Evolutionary conservation across 1,284 basidiomycete genomes (phyloP), one percentile per base, ranked within the genome.

Genomic region (Leucocoprinus gongylophorus): DNA sequence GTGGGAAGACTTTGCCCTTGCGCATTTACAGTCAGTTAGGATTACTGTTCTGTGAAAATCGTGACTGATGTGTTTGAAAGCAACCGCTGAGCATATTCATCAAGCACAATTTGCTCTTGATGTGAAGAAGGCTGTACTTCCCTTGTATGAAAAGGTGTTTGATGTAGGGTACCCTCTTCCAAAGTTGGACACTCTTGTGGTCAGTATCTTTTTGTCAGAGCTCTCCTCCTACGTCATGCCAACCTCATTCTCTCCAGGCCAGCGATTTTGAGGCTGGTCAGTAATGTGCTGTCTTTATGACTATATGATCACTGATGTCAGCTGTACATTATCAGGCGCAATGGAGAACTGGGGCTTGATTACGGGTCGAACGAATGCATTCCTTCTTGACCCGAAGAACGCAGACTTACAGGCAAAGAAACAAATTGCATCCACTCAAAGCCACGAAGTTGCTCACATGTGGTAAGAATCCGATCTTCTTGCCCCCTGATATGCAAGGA

Each of bases 341-440:
- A 95, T 95, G 93, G 93, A 97, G 72, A 97, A 97, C 67, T 94
- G 91, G 87, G 92, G 94, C 53, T 72, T 97, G 54, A 97, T 97
- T 64, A 97, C 90, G 8, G 94, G 93, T 23, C 79, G 94, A 46
- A 94, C 91, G 2, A 83, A 76, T 39, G 85, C 85, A 2, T 90
- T 92, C 67, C 73, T 97, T 43, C 78, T 92, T 61, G 91, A 98
- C 65, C 82, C 83, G 9, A 75, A 86, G 59, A 88, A 82, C 59
- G 80, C 80, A 9, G 88, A 92, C 58, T 70, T 94, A 30, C 69
- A 72, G 15, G 87, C 85, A 48, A 91, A 88, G 75, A 91, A 95
- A 69, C 74, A 78, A 23, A 83, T 97, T 39, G 89, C 89, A 1
- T 69, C 76, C 17, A 81, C 83, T 1, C 91, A 93, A 70, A 84